A percentile compares a stretch with the other conserved stretches of the same genome.
Conservation (phyloP, 2,329 filamentous ascomycete genomes). For the Microsporum ferrugineum region DNA sequence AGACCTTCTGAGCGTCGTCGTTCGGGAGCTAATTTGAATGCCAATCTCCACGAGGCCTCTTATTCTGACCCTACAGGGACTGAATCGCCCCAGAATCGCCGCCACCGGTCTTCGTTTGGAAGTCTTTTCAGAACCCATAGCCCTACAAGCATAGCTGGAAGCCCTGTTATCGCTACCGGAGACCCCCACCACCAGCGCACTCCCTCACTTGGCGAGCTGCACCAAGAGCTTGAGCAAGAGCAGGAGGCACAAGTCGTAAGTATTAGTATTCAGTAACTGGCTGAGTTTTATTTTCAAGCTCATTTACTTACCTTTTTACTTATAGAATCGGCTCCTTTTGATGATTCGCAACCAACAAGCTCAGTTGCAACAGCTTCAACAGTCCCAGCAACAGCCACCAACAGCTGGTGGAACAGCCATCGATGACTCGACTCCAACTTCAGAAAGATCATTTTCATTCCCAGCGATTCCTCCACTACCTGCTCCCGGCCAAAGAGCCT, state of each 20-base stretch:
- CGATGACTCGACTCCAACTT: slow-evolving; percentile 35
- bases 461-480: slow-evolving; percentile 22
- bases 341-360: slow-evolving; percentile 39
- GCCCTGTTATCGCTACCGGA: slow-evolving; percentile 32
- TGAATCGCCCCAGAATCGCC: slow-evolving; percentile 25
- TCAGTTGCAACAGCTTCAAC: slow-evolving; percentile 31
- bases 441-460: slow-evolving; percentile 33
- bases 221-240: slow-evolving; percentile 42
- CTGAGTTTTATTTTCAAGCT: neutral
- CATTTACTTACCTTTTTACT: slow-evolving; percentile 7
- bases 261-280: neutral
- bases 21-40: slow-evolving; percentile 31
- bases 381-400: slow-evolving; percentile 28
- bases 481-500: slow-evolving; percentile 17
- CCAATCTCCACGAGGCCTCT: slow-evolving; percentile 31
- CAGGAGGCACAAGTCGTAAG: slow-evolving; percentile 42
- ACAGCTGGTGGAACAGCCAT: slow-evolving; percentile 23
- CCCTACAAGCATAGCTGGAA: slow-evolving; percentile 34
- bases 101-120: slow-evolving; percentile 27
- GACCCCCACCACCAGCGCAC: slow-evolving; percentile 40
- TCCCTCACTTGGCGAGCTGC: slow-evolving; percentile 39
- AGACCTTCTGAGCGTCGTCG: slow-evolving; percentile 31
- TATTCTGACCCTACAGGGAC: slow-evolving; percentile 27
- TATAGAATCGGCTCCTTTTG: slow-evolving; percentile 39
- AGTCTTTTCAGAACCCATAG: slow-evolving; percentile 33